These are phyloP conservation scores for Trichoderma asperelloides DNA, from an alignment of 495 filamentous ascomycete species.

Conservation along the genomic window DNA sequence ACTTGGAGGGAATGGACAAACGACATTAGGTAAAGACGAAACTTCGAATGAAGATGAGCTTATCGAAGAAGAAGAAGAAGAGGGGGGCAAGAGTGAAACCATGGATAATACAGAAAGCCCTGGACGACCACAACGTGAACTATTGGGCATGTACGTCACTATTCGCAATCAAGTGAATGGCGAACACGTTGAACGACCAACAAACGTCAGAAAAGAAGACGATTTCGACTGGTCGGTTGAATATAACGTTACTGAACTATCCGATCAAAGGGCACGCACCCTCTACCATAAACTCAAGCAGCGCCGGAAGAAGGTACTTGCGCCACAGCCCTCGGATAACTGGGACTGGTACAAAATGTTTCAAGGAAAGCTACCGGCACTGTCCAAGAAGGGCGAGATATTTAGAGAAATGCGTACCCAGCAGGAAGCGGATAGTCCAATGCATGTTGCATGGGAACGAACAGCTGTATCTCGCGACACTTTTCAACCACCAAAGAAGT, in stretches of 20 bases:
- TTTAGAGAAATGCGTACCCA: background rate
- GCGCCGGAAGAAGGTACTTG: conserved; percentile 43
- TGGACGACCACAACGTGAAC: conserved; percentile 11
- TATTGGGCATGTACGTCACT: conserved; percentile 60
- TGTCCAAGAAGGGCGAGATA: background rate
- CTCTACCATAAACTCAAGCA: conserved; percentile 42
- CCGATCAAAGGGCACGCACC: conserved; percentile 23
- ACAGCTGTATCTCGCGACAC: background rate
- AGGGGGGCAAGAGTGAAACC: conserved; percentile 2
- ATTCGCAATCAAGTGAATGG: conserved; percentile 68
- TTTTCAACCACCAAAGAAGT: background rate
- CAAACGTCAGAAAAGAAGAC: conserved; percentile 27
- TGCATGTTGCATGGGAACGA: conserved; percentile 9
- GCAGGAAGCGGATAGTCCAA: background rate
- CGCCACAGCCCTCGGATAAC: background rate
- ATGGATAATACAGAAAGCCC: conserved; percentile 12
- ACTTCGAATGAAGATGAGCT: conserved; percentile 3
- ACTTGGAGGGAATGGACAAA: conserved; percentile 6
- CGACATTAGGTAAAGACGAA: background rate
- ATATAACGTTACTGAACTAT: conserved; percentile 58
- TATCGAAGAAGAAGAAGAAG: background rate
- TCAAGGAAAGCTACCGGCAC: conserved; percentile 18
- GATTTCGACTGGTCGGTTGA: conserved; percentile 64
- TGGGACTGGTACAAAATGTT: conserved; percentile 30
- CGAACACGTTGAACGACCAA: conserved; percentile 50